Evolutionary conservation across 352 stramenopile genomes (phyloP).

Genomic region (Pilasporangium apinafurcum): DNA sequence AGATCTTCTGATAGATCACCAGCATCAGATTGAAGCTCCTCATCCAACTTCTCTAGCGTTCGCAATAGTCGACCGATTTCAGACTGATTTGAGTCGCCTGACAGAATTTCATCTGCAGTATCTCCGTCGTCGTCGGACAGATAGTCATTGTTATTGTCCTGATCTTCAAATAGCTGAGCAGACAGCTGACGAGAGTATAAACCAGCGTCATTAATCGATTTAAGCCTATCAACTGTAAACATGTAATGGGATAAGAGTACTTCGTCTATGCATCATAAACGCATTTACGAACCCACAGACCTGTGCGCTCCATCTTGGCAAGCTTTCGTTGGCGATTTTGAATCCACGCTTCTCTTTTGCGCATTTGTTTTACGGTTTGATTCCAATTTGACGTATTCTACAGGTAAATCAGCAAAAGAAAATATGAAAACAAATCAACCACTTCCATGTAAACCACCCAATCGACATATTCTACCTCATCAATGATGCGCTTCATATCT

Average conservation of each 20-base stretch:
- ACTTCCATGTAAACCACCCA: background rate
- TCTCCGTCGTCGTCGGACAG: constrained; percentile 2
- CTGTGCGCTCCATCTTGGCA: constrained; percentile 21
- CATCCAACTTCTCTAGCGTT: constrained; percentile 13
- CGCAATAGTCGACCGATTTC: constrained; percentile 10
- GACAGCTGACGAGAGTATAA: background rate
- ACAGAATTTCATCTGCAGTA: background rate
- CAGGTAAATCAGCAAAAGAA: background rate
- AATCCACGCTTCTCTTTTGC: constrained; percentile 43
- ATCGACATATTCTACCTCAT: constrained; percentile 28
- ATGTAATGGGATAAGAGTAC: background rate
- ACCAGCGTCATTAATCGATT: background rate
- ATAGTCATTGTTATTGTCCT: constrained; percentile 2
- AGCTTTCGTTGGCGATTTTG: constrained; percentile 40
- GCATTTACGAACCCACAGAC: constrained; percentile 1
- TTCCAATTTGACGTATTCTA: constrained; percentile 42
- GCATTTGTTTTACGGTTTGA: constrained; percentile 33
- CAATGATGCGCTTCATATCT: constrained; percentile 61
- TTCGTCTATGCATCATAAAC: background rate
- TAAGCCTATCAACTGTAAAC: background rate
- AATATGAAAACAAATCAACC: background rate
- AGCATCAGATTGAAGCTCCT: constrained; percentile 13
- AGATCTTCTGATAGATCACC: constrained; percentile 12
- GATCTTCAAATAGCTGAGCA: too few species aligned
- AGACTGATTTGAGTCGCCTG: constrained; percentile 7